Conservation (phyloP, 371 early-diverging fungal genomes). For the Gilbertella persicaria region DNA sequence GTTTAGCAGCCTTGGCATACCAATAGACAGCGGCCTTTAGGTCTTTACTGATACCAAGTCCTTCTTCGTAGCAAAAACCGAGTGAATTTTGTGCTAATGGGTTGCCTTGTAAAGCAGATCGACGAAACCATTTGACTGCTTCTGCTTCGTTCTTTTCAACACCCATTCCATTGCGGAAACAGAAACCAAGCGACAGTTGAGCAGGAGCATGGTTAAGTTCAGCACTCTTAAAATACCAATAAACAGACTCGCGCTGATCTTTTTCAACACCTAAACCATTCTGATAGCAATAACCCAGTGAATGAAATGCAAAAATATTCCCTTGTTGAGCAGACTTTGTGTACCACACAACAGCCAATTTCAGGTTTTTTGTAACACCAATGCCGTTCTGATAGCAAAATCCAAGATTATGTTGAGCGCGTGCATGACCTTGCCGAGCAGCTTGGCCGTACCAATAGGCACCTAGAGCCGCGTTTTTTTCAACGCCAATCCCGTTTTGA, state of each 20-base stretch:
- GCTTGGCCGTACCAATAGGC: constrained; percentile 93
- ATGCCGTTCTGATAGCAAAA: constrained; percentile 82
- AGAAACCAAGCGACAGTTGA: constrained; percentile 82
- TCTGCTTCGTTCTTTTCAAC: constrained; percentile 61
- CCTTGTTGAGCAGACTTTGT: constrained; percentile 70
- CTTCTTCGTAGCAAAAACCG: constrained; percentile 80
- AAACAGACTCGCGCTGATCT: constrained; percentile 63
- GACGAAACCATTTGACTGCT: constrained; percentile 69
- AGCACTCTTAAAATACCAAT: constrained; percentile 72
- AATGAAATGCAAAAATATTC: constrained; percentile 77
- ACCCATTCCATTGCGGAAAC: constrained; percentile 73
- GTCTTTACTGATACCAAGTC: constrained; percentile 60
- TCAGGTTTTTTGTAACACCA: constrained; percentile 65
- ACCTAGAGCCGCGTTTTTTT: constrained; percentile 78
- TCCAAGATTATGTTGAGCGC: constrained; percentile 79
- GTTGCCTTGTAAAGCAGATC: constrained; percentile 68
- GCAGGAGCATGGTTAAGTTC: constrained; percentile 69
- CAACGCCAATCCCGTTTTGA: constrained; percentile 86
- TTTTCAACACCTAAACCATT: constrained; percentile 12
- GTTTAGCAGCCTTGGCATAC: constrained; percentile 63
- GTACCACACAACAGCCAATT: constrained; percentile 70
- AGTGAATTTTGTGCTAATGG: constrained; percentile 79
- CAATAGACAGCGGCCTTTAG: constrained; percentile 58
- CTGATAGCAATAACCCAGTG: constrained; percentile 72
- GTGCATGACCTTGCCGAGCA: constrained; percentile 80